Base-by-base conservation (phyloP, 345 rosid genomes). In the Eucalyptus victrix region DNA sequence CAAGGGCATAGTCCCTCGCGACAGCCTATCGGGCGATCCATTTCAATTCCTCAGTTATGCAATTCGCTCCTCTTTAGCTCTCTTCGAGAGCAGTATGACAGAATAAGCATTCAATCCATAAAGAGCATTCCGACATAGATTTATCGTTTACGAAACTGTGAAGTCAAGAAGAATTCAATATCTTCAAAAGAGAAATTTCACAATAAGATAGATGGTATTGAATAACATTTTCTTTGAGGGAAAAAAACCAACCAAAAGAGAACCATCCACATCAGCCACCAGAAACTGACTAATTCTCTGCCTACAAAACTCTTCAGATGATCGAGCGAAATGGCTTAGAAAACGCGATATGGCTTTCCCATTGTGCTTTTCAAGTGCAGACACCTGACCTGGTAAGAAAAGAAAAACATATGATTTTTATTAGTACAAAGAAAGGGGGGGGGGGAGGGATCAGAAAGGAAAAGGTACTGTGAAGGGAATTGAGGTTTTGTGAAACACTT, bases 281-380 rank as follows among this genome's bases (percentile, higher is more conserved):
- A 76, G 24, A 51, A 58, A 26, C 50, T 5, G 40, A 42, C 49
- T 21, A 9, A 83, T 28, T 58, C 26, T 54, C 47, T 23, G 76
- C 42, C 67, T n/a, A 45, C 90, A 67, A 72, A 89, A 89, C 40
- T 51, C 90, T 86, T 44, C 45, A 34, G 16, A 51, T 83, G 81
- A 45, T 37, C 5, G 24, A 65, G 80, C 26, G 28, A 86, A 76
- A 87, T 19, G 86, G 86, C 94, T 94, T 51, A 95, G 90, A 95
- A 95, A 80, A 96, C 69, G 37, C 96, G 91, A 91, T 93, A 93
- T 12, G 96, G 94, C 60, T 94, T 93, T 8, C 97, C 94, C 98
- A 95, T 96, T 56, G 98, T 93, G 62, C 97, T 94, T 94, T 96
- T 96, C 95, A 96, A 86, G 92, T 95, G 91, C 85, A 96, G 92